Evolutionary conservation across 2,329 filamentous ascomycete genomes (phyloP).

Genomic region (Westerdykella aurantiaca): DNA sequence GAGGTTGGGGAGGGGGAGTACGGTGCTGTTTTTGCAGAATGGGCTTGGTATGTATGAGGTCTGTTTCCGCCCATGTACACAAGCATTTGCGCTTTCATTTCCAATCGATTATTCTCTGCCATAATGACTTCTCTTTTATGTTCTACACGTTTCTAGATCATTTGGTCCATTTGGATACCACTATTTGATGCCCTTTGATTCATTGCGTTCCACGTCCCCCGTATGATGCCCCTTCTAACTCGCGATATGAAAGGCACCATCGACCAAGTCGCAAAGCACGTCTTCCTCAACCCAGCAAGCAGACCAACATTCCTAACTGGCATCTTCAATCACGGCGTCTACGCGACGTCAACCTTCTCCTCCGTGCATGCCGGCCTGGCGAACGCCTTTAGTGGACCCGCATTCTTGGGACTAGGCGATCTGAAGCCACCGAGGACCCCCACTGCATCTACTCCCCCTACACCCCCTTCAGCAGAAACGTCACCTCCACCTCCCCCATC

Average conservation of each 20-base stretch:
- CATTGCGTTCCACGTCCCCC: neutral
- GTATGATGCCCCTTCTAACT: too few species aligned
- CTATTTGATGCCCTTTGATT: too few species aligned
- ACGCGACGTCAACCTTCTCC: slow-evolving; percentile 43
- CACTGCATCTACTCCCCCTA: slow-evolving; percentile 2
- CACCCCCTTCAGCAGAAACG: slow-evolving; percentile 1
- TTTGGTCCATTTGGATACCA: neutral
- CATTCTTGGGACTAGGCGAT: slow-evolving; percentile 12
- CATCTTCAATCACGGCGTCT: slow-evolving; percentile 52
- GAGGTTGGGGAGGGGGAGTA: slow-evolving; percentile 63
- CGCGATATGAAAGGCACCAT: slow-evolving; percentile 51
- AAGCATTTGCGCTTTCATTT: neutral
- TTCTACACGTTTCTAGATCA: neutral
- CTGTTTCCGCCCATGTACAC: too few species aligned
- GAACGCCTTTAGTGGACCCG: slow-evolving; percentile 48
- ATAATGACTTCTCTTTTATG: neutral
- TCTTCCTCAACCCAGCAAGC: slow-evolving; percentile 58
- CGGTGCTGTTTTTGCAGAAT: slow-evolving; percentile 67
- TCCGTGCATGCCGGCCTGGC: slow-evolving; percentile 53
- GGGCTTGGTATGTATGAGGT: slow-evolving; percentile 59
- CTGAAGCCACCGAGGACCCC: neutral
- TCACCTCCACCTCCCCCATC: slow-evolving; percentile 13
- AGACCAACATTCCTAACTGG: slow-evolving; percentile 71
- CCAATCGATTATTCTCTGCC: neutral
- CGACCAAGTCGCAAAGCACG: slow-evolving; percentile 61